These are phyloP conservation scores for Fusarium verticillioides DNA, from an alignment of 2,329 filamentous ascomycete species.

Conservation along the genomic window DNA sequence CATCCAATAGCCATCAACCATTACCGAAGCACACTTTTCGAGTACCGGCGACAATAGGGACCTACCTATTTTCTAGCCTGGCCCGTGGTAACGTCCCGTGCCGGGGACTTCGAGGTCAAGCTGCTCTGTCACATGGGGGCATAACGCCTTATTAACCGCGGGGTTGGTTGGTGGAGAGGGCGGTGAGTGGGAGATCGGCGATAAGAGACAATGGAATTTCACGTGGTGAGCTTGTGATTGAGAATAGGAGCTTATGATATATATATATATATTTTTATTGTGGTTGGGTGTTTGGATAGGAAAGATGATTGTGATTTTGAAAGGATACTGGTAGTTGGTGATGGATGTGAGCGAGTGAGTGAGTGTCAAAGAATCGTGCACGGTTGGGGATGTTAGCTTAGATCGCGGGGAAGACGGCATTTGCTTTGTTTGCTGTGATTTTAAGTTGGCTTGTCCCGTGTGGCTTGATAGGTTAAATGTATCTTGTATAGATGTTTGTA, in stretches of 20 bases:
- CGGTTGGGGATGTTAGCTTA: conserved; percentile 1
- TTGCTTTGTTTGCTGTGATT: conserved; percentile 3
- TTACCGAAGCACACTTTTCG: conserved; percentile 5
- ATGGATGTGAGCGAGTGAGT: not conserved
- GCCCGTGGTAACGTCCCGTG: conserved; percentile 37
- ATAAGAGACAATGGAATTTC: conserved; percentile 12
- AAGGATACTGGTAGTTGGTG: not conserved
- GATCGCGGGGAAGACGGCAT: not conserved
- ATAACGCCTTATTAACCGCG: conserved; percentile 29
- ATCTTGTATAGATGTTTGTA: not conserved
- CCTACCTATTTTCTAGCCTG: conserved; percentile 23
- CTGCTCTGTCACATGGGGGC: conserved; percentile 27
- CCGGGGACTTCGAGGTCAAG: conserved; percentile 15
- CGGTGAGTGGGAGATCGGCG: conserved; percentile 30
- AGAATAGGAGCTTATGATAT: not conserved
- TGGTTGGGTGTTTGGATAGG: conserved; percentile 11
- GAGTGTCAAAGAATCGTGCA: conserved; percentile 6
- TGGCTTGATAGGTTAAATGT: not conserved
- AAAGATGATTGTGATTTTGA: conserved; percentile 2
- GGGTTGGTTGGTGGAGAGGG: conserved; percentile 3
- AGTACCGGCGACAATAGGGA: conserved; percentile 27
- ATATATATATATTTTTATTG: not conserved
- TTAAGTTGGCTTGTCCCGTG: conserved; percentile 6
- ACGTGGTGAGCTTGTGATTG: conserved; percentile 8
- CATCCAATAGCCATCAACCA: conserved; percentile 10